phyloP scores from a whole-genome alignment of 2,329 filamentous ascomycete genomes.

The Hirsutella minnesotensis region DNA sequence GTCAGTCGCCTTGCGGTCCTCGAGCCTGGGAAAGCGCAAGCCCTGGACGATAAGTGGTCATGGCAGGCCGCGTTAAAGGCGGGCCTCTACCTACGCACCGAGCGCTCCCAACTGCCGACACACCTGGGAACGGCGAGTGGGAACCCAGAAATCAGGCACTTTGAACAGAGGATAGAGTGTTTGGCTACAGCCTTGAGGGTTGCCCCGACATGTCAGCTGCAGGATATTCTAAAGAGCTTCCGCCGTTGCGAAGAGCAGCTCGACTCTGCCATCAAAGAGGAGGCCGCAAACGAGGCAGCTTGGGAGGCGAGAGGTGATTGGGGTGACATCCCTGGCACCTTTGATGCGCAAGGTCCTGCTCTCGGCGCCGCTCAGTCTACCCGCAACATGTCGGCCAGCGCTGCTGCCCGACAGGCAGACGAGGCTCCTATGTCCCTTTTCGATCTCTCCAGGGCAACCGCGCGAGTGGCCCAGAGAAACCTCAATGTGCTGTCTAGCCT shows the following conservation, averaged over 20 bases:
- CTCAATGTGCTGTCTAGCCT: slow-evolving; percentile 43
- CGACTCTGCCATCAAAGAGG: slow-evolving; percentile 51
- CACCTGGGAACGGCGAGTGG: slow-evolving; percentile 48
- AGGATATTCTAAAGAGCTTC: slow-evolving; percentile 65
- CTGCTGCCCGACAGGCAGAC: slow-evolving; percentile 26
- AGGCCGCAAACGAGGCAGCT: slow-evolving; percentile 55
- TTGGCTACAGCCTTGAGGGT: slow-evolving; percentile 64
- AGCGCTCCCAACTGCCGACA: slow-evolving; percentile 40
- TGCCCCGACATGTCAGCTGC: slow-evolving; percentile 56
- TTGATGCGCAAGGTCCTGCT: slow-evolving; percentile 25
- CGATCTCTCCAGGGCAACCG: slow-evolving; percentile 50
- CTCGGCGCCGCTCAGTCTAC: slow-evolving; percentile 13
- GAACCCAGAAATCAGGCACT: slow-evolving; percentile 52
- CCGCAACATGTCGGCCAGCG: slow-evolving; percentile 22
- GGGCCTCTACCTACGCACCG: slow-evolving; percentile 57
- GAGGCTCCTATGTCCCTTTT: slow-evolving; percentile 55
- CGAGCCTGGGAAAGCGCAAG: slow-evolving; percentile 1
- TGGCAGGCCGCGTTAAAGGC: slow-evolving; percentile 71
- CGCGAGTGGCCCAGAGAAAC: slow-evolving; percentile 45
- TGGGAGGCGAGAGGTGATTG: slow-evolving; percentile 57
- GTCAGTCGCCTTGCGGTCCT: slow-evolving; percentile 49
- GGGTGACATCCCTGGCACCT: slow-evolving; percentile 44
- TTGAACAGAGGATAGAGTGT: slow-evolving; percentile 74
- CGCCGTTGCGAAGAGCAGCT: slow-evolving; percentile 70
- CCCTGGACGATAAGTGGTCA: slow-evolving; percentile 49